Evolutionary conservation across 805 yeast species (phyloP), one percentile per base, ranked within the genome.

Genomic region (Candida chauliodis): DNA sequence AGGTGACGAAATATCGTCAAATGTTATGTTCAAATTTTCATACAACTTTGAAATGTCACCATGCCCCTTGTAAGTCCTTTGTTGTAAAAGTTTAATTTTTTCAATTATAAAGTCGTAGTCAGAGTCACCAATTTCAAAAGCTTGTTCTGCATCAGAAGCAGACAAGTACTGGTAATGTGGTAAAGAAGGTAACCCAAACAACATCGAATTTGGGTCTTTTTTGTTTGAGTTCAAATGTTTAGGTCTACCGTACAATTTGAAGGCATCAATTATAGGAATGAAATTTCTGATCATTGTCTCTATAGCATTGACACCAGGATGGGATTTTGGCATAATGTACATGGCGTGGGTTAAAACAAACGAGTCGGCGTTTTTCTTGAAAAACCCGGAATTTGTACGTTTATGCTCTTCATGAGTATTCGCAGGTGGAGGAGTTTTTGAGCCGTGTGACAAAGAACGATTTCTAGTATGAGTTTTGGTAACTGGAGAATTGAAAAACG

Each of bases 181-280:
- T 50, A 85, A 67, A 16, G 79, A 76, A 4, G 95, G 95, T 43
- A 84, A 66, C 0, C 82, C 91, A 63, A 82, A 84, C 23, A 87
- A 68, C 53, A 87, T 63, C 11, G 91, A 82, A 23, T 73, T 61
- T 31, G 72, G 55, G 48, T 87, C 84, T 1, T 67, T 53, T 58
- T 85, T 87, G 57, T 84, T 85, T 15, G 93, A 86, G 50, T 75
- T 79, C 48, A 87, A 71, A 42, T 83, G 78, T 38, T 71, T 64
- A 1, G 95, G 93, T 47, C 93, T 69, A 7, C 95, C 95, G 51
- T 84, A 84, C 33, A 84, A 56, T 51, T 72, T 75, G 60, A 83
- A 84, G 3, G 82, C 69, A 54, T 84, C 86, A 65, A 81, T 73
- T 14, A 83, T 66, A 33, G 88, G 91, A 22, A 84, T 69, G 44